These are phyloP conservation scores for Cenococcum geophilum DNA, from an alignment of 495 filamentous ascomycete genomes.

Conservation along the genomic window DNA sequence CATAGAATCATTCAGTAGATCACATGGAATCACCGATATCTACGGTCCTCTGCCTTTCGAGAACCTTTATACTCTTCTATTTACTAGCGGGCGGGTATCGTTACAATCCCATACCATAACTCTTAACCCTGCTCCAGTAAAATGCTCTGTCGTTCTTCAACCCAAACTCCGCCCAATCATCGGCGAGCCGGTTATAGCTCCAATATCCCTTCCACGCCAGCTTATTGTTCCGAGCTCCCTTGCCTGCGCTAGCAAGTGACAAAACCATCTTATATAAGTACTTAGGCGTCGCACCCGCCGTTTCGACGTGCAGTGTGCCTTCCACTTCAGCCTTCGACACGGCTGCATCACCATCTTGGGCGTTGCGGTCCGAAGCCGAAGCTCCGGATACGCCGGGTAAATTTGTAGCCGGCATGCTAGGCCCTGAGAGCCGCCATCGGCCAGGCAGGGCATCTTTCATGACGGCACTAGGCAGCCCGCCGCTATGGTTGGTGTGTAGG, in stretches of 20 bases:
- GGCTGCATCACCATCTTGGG: background rate
- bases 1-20: too few species aligned
- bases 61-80: background rate
- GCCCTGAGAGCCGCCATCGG: constrained; percentile 54
- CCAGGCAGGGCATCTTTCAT: constrained; percentile 58
- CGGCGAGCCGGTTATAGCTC: constrained; percentile 82
- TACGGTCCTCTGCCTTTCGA: too few species aligned
- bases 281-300: constrained; percentile 67
- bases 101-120: constrained; percentile 43
- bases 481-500: constrained; percentile 34
- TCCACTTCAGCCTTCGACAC: constrained; percentile 42
- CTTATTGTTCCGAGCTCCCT: constrained; percentile 65
- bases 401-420: constrained; percentile 3
- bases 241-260: constrained; percentile 54
- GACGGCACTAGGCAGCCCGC: constrained; percentile 40
- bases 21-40: too few species aligned
- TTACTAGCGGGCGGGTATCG: background rate
- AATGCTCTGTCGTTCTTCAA: constrained; percentile 79
- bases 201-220: constrained; percentile 84
- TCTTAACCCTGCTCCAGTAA: constrained; percentile 80
- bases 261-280: constrained; percentile 80
- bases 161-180: constrained; percentile 83
- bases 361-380: too few species aligned
- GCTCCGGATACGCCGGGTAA: too few species aligned
- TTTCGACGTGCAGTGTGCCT: constrained; percentile 74